These are phyloP conservation scores for Pleurotus platypus DNA, from an alignment of 768 basidiomycete genomes.

Conservation along the genomic window DNA sequence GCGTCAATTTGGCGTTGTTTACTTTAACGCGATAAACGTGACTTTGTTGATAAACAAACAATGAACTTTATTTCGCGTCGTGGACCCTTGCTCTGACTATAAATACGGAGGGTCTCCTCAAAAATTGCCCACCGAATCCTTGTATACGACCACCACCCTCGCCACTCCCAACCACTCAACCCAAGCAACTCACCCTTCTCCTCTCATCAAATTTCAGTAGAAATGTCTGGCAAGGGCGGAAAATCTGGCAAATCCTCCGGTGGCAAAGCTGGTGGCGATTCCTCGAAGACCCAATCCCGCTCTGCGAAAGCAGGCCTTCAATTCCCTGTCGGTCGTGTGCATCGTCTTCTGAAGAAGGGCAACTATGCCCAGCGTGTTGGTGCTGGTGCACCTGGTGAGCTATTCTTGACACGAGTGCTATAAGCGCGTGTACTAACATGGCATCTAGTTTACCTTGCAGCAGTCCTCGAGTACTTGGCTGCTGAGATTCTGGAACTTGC, in stretches of 20 bases:
- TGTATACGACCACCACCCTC: constrained; percentile 11
- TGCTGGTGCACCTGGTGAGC: constrained; percentile 79
- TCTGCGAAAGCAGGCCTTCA: constrained; percentile 75
- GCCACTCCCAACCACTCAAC: constrained; percentile 8
- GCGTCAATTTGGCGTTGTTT: constrained; percentile 48
- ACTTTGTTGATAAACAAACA: constrained; percentile 25
- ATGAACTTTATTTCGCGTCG: background rate
- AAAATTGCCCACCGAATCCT: constrained; percentile 1
- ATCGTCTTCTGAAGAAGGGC: constrained; percentile 83
- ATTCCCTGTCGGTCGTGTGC: constrained; percentile 91
- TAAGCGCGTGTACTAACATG: background rate
- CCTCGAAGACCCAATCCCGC: constrained; percentile 59
- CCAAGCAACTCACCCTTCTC: constrained; percentile 1
- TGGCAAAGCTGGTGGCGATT: constrained; percentile 47
- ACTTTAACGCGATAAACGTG: constrained; percentile 32
- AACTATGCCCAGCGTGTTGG: constrained; percentile 89
- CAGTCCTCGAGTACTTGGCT: constrained; percentile 88
- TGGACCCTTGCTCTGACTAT: constrained; percentile 13
- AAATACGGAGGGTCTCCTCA: constrained; percentile 18
- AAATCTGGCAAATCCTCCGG: constrained; percentile 29
- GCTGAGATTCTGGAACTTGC: constrained; percentile 93
- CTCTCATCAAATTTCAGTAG: background rate
- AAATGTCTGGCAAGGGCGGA: constrained; percentile 32
- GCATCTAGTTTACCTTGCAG: constrained; percentile 75
- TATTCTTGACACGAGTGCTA: background rate